Conservation (phyloP, 192 early-diverging fungal genomes). For the Gamsiella multidivaricata region DNA sequence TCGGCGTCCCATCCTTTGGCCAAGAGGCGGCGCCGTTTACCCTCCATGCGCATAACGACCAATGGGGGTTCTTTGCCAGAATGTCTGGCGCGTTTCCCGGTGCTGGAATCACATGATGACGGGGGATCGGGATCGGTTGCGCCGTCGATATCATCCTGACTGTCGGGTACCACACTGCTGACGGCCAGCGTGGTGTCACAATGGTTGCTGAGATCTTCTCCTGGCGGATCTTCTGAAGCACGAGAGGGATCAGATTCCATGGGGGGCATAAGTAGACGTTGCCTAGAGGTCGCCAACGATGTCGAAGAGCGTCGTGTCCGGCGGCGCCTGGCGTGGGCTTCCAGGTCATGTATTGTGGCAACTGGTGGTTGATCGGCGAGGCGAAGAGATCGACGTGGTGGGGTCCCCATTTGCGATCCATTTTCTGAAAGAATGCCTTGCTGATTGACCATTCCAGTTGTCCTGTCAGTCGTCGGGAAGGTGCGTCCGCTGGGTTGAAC, state of each 20-base stretch:
- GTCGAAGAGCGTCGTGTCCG: conserved; percentile 5
- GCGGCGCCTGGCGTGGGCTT: conserved; percentile 6
- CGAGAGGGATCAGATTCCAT: conserved; percentile 15
- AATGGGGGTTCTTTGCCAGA: conserved; percentile 15
- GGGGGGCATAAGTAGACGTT: conserved; percentile 32
- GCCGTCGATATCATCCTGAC: background rate
- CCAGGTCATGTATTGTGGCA: conserved; percentile 30
- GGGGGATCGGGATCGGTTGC: background rate
- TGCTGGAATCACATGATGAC: background rate
- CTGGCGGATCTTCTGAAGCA: conserved; percentile 2
- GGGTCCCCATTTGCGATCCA: conserved; percentile 2
- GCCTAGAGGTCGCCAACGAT: background rate
- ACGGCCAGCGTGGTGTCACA: conserved; percentile 11
- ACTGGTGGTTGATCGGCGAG: background rate
- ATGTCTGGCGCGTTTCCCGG: conserved; percentile 4
- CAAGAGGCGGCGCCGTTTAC: conserved; percentile 1
- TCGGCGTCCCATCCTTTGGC: conserved; percentile 2
- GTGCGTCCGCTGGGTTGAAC: conserved; percentile 31
- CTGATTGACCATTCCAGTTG: conserved; percentile 24
- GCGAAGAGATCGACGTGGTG: conserved; percentile 38
- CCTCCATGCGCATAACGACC: background rate
- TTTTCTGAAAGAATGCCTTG: background rate
- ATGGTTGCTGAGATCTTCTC: background rate
- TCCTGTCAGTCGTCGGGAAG: conserved; percentile 1
- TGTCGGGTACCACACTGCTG: conserved; percentile 24